These are phyloP conservation scores for Blastobotrys raffinosifermentans DNA, from an alignment of 1,139 yeast species.

Conservation along the genomic window DNA sequence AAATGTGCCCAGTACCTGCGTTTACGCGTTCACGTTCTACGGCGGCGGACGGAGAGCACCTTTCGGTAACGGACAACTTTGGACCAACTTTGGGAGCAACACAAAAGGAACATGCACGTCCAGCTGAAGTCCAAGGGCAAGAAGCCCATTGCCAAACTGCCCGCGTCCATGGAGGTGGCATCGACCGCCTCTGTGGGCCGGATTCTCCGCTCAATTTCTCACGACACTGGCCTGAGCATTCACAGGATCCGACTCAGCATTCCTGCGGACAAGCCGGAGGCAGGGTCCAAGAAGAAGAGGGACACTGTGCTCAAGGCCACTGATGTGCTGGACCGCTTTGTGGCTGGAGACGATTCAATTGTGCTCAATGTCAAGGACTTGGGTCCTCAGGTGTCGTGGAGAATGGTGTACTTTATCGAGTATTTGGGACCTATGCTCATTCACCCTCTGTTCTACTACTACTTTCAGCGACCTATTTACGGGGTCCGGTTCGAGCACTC, in stretches of 20 bases:
- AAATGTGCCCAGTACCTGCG: not conserved
- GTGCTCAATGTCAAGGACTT: conserved; percentile 65
- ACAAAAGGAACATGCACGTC: conserved; percentile 9
- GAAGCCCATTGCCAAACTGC: conserved; percentile 23
- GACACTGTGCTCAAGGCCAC: conserved; percentile 36
- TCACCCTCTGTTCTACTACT: conserved; percentile 62
- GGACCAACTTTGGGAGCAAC: not conserved
- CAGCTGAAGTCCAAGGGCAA: conserved; percentile 24
- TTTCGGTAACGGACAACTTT: not conserved
- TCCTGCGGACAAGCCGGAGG: conserved; percentile 23
- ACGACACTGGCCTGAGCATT: conserved; percentile 27
- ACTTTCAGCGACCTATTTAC: conserved; percentile 32
- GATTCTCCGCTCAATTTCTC: conserved; percentile 23
- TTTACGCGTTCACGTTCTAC: too few relatives aligned
- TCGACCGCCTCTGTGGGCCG: conserved; percentile 23
- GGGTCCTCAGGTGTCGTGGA: conserved; percentile 93
- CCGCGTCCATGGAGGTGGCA: conserved; percentile 25
- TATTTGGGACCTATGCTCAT: conserved; percentile 83
- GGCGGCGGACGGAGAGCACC: not conserved
- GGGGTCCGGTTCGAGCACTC: conserved; percentile 37
- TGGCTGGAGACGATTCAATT: conserved; percentile 28
- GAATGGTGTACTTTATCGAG: conserved; percentile 78
- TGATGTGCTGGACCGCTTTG: conserved; percentile 30
- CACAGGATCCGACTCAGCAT: conserved; percentile 33
- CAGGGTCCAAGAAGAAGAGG: conserved; percentile 29